A percentile compares a stretch with the other conserved stretches of the same genome.
Evolutionary conservation across 257 asterid species (phyloP).

Genomic region (Solanum gandarillasii): DNA sequence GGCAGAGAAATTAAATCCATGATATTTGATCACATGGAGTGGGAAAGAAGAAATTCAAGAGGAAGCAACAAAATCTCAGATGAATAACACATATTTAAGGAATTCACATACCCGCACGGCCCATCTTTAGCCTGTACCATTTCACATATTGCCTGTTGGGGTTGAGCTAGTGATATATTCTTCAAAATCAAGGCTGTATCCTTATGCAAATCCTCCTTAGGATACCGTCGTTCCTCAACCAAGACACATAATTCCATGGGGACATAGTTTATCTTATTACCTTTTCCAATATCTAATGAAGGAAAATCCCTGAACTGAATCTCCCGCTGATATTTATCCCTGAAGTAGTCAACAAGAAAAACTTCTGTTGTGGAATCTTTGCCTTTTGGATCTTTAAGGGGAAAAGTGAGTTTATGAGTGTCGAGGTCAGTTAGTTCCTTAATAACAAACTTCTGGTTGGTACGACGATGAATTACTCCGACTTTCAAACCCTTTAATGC

Average conservation of each 20-base stretch:
- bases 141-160: constrained; percentile 21
- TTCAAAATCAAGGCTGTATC: too few relatives aligned
- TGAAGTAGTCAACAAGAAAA: constrained; percentile 34
- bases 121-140: constrained; percentile 56
- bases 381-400: constrained; percentile 33
- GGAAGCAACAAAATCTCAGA: not conserved
- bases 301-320: constrained; percentile 35
- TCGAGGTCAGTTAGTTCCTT: constrained; percentile 5
- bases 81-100: not conserved
- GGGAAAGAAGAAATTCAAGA: not conserved
- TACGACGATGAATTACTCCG: constrained; percentile 40
- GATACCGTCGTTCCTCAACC: constrained; percentile 48
- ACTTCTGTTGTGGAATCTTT: constrained; percentile 1
- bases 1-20: not conserved
- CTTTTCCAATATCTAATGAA: constrained; percentile 45
- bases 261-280: constrained; percentile 27
- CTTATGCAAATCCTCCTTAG: constrained; percentile 34
- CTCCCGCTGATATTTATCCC: constrained; percentile 33
- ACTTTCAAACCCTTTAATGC: constrained; percentile 56
- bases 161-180: constrained; percentile 23
- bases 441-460: constrained; percentile 42
- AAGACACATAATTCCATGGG: constrained; percentile 64
- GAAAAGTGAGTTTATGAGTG: not conserved
- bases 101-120: constrained; percentile 56
- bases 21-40: too few relatives aligned